Base-by-base conservation (phyloP, 257 asterid species). In the Leonotis leonurus region DNA sequence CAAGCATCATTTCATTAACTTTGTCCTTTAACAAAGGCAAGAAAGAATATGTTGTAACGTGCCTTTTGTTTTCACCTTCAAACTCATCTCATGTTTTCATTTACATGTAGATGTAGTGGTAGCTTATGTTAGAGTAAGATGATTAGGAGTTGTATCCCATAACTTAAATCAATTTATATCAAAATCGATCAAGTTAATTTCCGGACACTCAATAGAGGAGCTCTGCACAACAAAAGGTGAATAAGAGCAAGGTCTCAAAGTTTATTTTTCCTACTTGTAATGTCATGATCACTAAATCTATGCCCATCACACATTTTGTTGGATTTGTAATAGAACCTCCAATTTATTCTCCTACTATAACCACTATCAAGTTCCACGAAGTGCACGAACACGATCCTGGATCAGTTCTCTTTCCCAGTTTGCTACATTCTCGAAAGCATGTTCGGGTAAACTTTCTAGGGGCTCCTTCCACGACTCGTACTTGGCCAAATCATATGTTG, bases 401-500 rank as follows among this genome's bases (percentile, higher is more conserved):
- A 88, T 86, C 65, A 86, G 67, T 64, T 70, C 75, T 70, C 96
- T 77, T 78, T 91, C 98, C 98, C 96, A 86, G 51, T 75, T 86
- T 10, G 96, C 80, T 49, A 91, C 69, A 41, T 84, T 77, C 46
- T 70, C 94, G 35, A 88, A 91, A 44, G 96, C 96, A 50, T 76
- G 0, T 13, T 77, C 94, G 0, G 92, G 87, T 29, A 91, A 84
- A 64, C 65, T 81, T 66, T 91, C 98, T 35, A 91, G 81, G 7
- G 96, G 92, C 75, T 91, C 94, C 77, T 91, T 91, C 80, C 82
- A 83, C 0, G 80, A 78, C 39, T 86, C 94, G 48, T 58, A 70
- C 75, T 91, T 91, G 5, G 91, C 88, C 78, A 91, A 72, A 77
- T 88, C 98, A 29, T 88, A 88, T 0, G 98, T 86, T 35, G 98